Conservation (phyloP, 495 filamentous ascomycete species). For the Podospora fimiseda region DNA sequence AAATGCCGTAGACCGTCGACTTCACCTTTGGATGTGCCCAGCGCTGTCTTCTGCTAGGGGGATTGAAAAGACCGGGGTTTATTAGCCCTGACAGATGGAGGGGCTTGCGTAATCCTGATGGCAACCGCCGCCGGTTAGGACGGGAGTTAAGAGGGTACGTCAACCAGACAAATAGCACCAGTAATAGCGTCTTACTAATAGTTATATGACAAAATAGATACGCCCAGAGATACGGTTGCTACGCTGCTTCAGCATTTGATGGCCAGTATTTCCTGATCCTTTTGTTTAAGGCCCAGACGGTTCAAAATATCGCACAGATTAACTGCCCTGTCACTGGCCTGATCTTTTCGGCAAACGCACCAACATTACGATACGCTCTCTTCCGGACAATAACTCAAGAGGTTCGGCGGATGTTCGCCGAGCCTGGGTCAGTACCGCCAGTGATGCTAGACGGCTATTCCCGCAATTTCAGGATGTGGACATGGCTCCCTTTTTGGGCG, state of each 20-base stretch:
- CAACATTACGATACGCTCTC: conserved; percentile 3
- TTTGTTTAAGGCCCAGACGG: neutral
- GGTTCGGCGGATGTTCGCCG: conserved; percentile 3
- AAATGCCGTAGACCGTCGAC: conserved; percentile 6
- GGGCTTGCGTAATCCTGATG: neutral
- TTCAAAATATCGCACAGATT: neutral
- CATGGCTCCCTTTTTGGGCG: neutral
- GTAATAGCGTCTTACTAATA: neutral
- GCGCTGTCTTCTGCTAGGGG: conserved; percentile 4
- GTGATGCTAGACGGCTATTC: conserved; percentile 2
- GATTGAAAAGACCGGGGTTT: conserved; percentile 1
- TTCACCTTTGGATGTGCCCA: conserved; percentile 3
- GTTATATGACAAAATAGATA: conserved; percentile 1
- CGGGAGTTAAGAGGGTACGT: conserved; percentile 3
- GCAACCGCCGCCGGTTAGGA: neutral
- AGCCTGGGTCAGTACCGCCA: neutral
- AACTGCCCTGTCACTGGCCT: conserved; percentile 2
- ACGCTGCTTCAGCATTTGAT: conserved; percentile 3
- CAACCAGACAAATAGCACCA: neutral
- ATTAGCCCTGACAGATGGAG: neutral
- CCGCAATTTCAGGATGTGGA: neutral
- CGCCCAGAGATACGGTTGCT: conserved; percentile 6
- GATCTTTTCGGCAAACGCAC: neutral
- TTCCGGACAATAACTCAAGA: conserved; percentile 3
- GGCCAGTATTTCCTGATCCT: conserved; percentile 4